Evolutionary conservation across 2,329 filamentous ascomycete genomes (phyloP).

Genomic region (Pseudopyricularia javanii): DNA sequence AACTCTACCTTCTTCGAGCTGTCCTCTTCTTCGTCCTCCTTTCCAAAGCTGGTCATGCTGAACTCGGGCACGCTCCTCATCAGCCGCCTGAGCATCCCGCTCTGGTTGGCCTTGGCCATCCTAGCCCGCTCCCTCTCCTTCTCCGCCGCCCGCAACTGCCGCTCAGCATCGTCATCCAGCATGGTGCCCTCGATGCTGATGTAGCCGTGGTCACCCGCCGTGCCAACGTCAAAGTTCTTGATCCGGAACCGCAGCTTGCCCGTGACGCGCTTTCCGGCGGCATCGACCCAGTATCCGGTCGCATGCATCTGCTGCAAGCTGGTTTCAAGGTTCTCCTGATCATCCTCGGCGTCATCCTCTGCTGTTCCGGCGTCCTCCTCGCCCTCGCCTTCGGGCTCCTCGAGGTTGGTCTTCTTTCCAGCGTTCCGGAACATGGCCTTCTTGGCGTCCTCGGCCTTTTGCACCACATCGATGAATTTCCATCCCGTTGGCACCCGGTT

Average conservation of each 20-base stretch:
- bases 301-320: constrained; percentile 28
- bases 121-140: constrained; percentile 23
- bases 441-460: constrained; percentile 19
- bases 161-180: constrained; percentile 57
- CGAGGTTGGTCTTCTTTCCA: constrained; percentile 10
- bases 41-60: constrained; percentile 42
- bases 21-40: constrained; percentile 32
- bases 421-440: constrained; percentile 6
- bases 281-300: constrained; percentile 67
- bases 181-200: constrained; percentile 84
- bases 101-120: constrained; percentile 21
- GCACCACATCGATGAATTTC: constrained; percentile 61
- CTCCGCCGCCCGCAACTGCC: constrained; percentile 42
- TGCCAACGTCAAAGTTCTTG: constrained; percentile 70
- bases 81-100: constrained; percentile 14
- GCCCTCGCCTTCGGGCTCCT: constrained; percentile 5
- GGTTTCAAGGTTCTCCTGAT: constrained; percentile 14
- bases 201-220: constrained; percentile 65
- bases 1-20: constrained; percentile 17
- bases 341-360: constrained; percentile 11
- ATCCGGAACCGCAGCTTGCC: constrained; percentile 67
- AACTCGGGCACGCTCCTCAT: constrained; percentile 35
- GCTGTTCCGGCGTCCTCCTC: constrained; percentile 17
- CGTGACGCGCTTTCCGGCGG: constrained; percentile 53
- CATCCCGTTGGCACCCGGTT: constrained; percentile 64